Conservation (phyloP, 1,284 basidiomycete species). For the Ceraceosorus bombacis region DNA sequence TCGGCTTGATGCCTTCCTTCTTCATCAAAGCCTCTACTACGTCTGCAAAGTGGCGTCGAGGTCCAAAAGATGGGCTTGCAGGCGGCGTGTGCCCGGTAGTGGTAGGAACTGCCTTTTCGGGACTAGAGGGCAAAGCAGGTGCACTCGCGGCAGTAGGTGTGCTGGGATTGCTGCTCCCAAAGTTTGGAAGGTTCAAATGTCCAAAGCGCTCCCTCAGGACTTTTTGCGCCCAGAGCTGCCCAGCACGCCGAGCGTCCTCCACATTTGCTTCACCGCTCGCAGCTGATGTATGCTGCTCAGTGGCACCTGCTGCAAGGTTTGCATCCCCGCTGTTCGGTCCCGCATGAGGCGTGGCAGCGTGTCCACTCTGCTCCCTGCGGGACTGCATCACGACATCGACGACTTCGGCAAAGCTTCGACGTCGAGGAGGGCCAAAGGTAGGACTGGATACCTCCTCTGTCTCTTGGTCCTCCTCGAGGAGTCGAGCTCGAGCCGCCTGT, state of each 20-base stretch:
- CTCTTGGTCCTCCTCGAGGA: conserved; percentile 37
- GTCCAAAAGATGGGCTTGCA: background rate
- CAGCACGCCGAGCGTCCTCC: conserved; percentile 34
- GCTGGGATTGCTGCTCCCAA: background rate
- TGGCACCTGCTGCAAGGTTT: background rate
- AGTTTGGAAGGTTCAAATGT: conserved; percentile 13
- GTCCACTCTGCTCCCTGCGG: background rate
- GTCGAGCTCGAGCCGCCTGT: conserved; percentile 21
- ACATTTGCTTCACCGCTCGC: conserved; percentile 12
- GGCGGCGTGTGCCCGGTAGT: background rate
- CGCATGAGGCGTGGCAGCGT: background rate
- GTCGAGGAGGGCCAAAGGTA: conserved; percentile 13
- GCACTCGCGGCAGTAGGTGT: background rate
- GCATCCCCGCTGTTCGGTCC: background rate
- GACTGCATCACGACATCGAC: conserved; percentile 20
- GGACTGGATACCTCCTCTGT: conserved; percentile 20
- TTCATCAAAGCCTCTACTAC: conserved; percentile 37
- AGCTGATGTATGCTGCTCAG: background rate
- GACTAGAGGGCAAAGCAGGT: background rate
- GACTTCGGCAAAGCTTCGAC: conserved; percentile 34
- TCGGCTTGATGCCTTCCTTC: conserved; percentile 38
- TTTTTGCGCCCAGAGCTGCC: conserved; percentile 38
- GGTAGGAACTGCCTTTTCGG: background rate
- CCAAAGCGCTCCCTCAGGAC: conserved; percentile 36
- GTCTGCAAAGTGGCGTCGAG: conserved; percentile 32